These are phyloP conservation scores for Pterocarpus santalinus DNA, from an alignment of 306 rosid species.

Conservation along the genomic window DNA sequence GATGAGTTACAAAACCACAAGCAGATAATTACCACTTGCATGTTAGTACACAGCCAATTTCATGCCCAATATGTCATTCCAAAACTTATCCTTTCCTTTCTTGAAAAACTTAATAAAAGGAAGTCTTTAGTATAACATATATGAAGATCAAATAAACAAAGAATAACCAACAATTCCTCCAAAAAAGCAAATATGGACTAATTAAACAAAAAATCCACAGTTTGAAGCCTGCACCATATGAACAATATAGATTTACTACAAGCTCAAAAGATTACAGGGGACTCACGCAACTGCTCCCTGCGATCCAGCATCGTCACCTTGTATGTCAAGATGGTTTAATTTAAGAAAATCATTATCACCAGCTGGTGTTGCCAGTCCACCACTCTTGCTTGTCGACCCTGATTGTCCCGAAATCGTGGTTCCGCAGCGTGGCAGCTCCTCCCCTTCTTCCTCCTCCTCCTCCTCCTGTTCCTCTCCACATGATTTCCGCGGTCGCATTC, in stretches of 20 bases:
- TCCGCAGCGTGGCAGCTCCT: slow-evolving; percentile 57
- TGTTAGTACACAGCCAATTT: slow-evolving; percentile 13
- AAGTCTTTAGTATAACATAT: not conserved
- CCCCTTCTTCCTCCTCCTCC: slow-evolving; percentile 60
- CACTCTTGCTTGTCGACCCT: slow-evolving; percentile 84
- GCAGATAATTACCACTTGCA: slow-evolving; percentile 18
- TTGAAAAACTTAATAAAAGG: not conserved
- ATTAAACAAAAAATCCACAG: slow-evolving; percentile 28
- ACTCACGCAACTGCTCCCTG: slow-evolving; percentile 83
- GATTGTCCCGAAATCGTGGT: slow-evolving; percentile 80
- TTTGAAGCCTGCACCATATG: not conserved
- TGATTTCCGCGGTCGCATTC: slow-evolving; percentile 68
- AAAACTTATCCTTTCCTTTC: not conserved
- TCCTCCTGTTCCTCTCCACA: slow-evolving; percentile 68
- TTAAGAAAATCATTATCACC: slow-evolving; percentile 69
- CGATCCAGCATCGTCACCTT: slow-evolving; percentile 87
- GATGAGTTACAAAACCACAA: slow-evolving; percentile 25
- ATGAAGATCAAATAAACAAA: not conserved
- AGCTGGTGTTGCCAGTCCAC: slow-evolving; percentile 76
- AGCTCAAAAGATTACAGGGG: slow-evolving; percentile 18
- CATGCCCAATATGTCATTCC: slow-evolving; percentile 31
- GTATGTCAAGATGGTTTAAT: slow-evolving; percentile 75
- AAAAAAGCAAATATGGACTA: not conserved
- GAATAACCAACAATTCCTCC: not conserved
- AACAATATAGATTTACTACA: slow-evolving; percentile 25